Percentiles rank a stretch among this genome's conserved stretches.
These are phyloP conservation scores for Citrullus colocynthis DNA, from an alignment of 306 rosid species.

Conservation along the genomic window DNA sequence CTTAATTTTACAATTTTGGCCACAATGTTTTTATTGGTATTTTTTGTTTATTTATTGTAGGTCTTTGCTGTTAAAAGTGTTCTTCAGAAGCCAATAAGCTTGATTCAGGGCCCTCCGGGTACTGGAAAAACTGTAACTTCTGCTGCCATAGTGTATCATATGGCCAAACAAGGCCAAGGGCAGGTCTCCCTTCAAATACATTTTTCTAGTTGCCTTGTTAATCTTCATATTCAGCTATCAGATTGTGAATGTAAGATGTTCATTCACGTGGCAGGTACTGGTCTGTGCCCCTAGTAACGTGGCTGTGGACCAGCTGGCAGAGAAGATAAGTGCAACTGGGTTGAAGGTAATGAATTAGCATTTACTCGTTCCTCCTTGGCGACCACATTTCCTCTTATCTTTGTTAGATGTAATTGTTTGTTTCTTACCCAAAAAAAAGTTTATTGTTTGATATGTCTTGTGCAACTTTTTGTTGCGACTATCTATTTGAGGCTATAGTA, in stretches of 20 bases:
- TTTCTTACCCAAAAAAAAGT: not conserved
- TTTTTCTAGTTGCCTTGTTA: not conserved
- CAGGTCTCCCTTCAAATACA: conserved; percentile 33
- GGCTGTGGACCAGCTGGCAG: conserved; percentile 96
- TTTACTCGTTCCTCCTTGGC: not conserved
- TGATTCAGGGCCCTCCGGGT: conserved; percentile 99
- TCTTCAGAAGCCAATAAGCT: conserved; percentile 96
- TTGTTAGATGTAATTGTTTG: not conserved
- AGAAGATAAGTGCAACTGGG: conserved; percentile 96
- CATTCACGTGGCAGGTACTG: conserved; percentile 48
- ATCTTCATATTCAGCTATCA: not conserved
- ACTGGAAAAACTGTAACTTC: conserved; percentile 98
- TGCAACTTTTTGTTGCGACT: not conserved
- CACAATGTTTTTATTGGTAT: not conserved
- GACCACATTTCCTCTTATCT: not conserved
- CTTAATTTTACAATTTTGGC: too few relatives aligned
- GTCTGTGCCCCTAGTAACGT: conserved; percentile 99
- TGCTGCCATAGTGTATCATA: conserved; percentile 98
- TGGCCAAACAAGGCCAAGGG: conserved; percentile 99
- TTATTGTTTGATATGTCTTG: not conserved
- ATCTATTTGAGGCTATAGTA: not conserved
- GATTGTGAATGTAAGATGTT: not conserved
- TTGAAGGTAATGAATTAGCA: conserved; percentile 51
- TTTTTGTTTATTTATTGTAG: conserved; percentile 17
- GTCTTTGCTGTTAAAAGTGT: conserved; percentile 98